These are phyloP conservation scores for Nigrograna mackinnonii DNA, from an alignment of 2,329 filamentous ascomycete genomes.

Conservation along the genomic window DNA sequence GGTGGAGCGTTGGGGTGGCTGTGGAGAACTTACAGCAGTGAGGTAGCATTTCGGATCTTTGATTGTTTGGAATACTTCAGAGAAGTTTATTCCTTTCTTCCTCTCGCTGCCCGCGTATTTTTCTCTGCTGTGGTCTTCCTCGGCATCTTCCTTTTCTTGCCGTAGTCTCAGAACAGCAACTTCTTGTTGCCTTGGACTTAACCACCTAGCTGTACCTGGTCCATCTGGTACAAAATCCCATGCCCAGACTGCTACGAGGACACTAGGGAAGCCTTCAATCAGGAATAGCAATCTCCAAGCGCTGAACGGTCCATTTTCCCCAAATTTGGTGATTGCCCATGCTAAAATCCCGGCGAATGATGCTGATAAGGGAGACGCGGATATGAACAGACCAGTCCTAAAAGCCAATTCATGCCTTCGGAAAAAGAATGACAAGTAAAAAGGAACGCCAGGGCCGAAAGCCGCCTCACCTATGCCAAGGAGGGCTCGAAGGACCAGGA, in stretches of 20 bases:
- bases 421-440: slow-evolving; percentile 68
- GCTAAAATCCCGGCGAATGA: slow-evolving; percentile 78
- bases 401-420: slow-evolving; percentile 75
- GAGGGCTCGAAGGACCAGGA: slow-evolving; percentile 64
- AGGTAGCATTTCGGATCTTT: slow-evolving; percentile 73
- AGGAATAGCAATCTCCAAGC: slow-evolving; percentile 87
- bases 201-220: slow-evolving; percentile 54
- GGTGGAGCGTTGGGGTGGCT: neutral
- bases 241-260: slow-evolving; percentile 73
- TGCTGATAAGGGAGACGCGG: slow-evolving; percentile 66
- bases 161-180: slow-evolving; percentile 72
- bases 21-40: slow-evolving; percentile 57
- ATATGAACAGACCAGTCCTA: slow-evolving; percentile 83
- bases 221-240: slow-evolving; percentile 79
- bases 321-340: slow-evolving; percentile 75
- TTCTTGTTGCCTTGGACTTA: slow-evolving; percentile 53
- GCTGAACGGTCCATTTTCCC: slow-evolving; percentile 68
- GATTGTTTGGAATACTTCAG: slow-evolving; percentile 63
- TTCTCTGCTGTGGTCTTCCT: slow-evolving; percentile 29
- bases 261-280: slow-evolving; percentile 81
- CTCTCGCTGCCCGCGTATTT: slow-evolving; percentile 13
- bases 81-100: slow-evolving; percentile 51
- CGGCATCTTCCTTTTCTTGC: slow-evolving; percentile 47
- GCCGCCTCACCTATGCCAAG: slow-evolving; percentile 64
- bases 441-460: slow-evolving; percentile 66